Conservation (phyloP, 2,329 filamentous ascomycete genomes). For the Helotiales sp. region DNA sequence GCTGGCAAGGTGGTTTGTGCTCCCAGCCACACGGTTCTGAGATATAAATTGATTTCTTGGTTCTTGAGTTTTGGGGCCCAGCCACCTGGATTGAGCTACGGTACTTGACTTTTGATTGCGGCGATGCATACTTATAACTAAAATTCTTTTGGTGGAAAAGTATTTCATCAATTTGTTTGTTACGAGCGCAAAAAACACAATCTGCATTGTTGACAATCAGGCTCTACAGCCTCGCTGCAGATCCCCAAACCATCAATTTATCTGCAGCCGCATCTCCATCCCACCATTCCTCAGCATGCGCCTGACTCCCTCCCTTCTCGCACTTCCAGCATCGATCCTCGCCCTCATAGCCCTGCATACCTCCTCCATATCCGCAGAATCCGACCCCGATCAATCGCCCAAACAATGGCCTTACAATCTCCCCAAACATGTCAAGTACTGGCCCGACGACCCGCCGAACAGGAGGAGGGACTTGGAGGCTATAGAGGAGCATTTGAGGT, state of each 20-base stretch:
- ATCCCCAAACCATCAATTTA: neutral
- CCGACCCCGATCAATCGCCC: conserved; percentile 15
- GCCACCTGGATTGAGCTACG: conserved; percentile 5
- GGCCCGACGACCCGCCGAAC: conserved; percentile 45
- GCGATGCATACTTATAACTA: neutral
- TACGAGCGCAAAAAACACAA: neutral
- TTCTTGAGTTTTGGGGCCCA: conserved; percentile 1
- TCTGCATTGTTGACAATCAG: conserved; percentile 1
- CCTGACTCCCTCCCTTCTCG: conserved; percentile 37
- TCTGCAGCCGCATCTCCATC: neutral
- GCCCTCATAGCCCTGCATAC: conserved; percentile 45
- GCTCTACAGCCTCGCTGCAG: conserved; percentile 15
- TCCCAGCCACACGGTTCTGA: conserved; percentile 10
- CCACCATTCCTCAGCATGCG: conserved; percentile 41
- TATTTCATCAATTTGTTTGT: neutral
- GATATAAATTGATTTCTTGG: neutral
- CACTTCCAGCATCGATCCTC: conserved; percentile 46
- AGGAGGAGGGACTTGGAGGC: conserved; percentile 41
- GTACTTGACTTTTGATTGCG: neutral
- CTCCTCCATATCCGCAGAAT: conserved; percentile 34
- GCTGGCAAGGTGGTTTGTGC: conserved; percentile 2
- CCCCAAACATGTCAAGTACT: conserved; percentile 45
- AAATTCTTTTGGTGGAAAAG: neutral
- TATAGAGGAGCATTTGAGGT: conserved; percentile 39
- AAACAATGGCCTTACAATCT: conserved; percentile 47